Conservation (phyloP, 2,329 filamentous ascomycete species). For the Colletotrichum australisinense region DNA sequence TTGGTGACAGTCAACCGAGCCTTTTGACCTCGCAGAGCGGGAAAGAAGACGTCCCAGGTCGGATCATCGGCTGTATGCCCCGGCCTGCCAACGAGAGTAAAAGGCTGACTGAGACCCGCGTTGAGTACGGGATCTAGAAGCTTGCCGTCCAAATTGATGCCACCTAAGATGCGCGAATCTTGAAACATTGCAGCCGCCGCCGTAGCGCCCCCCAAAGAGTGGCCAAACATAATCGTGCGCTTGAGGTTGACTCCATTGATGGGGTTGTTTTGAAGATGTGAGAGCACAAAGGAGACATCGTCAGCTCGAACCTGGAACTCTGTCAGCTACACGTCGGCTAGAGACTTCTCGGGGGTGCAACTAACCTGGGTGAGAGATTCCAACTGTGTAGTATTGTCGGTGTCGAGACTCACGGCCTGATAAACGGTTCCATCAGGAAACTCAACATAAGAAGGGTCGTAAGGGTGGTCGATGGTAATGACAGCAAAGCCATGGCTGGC, state of each 20-base stretch:
- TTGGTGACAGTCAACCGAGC: conserved; percentile 40
- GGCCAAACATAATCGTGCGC: conserved; percentile 49
- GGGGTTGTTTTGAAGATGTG: conserved; percentile 42
- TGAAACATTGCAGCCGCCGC: conserved; percentile 45
- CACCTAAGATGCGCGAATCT: conserved; percentile 48
- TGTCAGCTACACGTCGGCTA: background rate
- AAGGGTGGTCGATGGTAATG: conserved; percentile 60
- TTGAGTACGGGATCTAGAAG: conserved; percentile 45
- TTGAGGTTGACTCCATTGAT: conserved; percentile 42
- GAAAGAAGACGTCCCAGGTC: conserved; percentile 46
- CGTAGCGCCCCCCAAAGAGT: conserved; percentile 53
- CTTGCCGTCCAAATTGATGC: conserved; percentile 54
- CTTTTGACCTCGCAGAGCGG: conserved; percentile 41
- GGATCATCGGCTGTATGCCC: conserved; percentile 44
- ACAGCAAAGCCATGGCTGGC: conserved; percentile 59
- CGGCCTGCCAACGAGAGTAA: conserved; percentile 45
- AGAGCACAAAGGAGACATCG: conserved; percentile 52
- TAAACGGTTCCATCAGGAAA: conserved; percentile 55
- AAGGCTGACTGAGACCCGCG: conserved; percentile 43
- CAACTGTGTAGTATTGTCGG: conserved; percentile 35
- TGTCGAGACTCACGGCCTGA: conserved; percentile 34
- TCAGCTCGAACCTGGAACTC: conserved; percentile 44
- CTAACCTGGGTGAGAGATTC: conserved; percentile 38
- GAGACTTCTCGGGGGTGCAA: background rate
- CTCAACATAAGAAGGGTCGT: conserved; percentile 57